A percentile compares a stretch with the other conserved stretches of the same genome.
These are phyloP conservation scores for Epichloe gansuensis DNA, from an alignment of 2,329 filamentous ascomycete species.

Conservation along the genomic window DNA sequence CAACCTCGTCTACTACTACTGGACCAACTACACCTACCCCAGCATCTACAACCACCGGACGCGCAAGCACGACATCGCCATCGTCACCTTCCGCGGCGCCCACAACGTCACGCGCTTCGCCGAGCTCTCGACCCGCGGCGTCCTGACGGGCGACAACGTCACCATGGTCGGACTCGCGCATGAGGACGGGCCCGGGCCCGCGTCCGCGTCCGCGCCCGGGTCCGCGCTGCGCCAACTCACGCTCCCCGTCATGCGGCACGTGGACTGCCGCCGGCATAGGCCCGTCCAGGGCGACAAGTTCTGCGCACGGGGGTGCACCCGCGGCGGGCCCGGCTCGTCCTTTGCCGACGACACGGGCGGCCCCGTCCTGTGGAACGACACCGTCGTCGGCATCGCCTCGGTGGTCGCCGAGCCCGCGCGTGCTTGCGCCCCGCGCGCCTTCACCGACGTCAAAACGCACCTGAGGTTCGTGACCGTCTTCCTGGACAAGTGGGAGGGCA, in stretches of 20 bases:
- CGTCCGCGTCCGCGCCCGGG: too few relatives aligned
- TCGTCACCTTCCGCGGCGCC: neutral
- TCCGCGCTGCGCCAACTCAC: neutral
- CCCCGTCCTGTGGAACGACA: neutral
- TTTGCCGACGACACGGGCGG: neutral
- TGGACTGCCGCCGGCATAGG: neutral
- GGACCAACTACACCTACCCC: neutral
- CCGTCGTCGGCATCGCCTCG: neutral
- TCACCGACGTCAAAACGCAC: neutral
- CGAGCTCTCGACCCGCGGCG: neutral
- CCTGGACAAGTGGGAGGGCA: neutral
- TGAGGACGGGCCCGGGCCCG: neutral
- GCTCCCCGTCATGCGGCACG: neutral
- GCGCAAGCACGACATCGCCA: constrained; percentile 1
- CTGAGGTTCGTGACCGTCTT: neutral
- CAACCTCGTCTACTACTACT: neutral
- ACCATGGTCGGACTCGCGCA: neutral
- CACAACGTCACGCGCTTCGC: neutral
- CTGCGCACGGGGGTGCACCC: neutral
- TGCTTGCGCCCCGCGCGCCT: neutral
- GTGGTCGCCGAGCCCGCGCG: neutral
- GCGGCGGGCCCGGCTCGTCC: neutral
- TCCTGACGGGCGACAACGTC: neutral
- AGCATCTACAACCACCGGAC: neutral
- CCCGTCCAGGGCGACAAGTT: neutral